Base-by-base conservation (phyloP, 169 alveolate species). In the Plasmodium sp. region DNA sequence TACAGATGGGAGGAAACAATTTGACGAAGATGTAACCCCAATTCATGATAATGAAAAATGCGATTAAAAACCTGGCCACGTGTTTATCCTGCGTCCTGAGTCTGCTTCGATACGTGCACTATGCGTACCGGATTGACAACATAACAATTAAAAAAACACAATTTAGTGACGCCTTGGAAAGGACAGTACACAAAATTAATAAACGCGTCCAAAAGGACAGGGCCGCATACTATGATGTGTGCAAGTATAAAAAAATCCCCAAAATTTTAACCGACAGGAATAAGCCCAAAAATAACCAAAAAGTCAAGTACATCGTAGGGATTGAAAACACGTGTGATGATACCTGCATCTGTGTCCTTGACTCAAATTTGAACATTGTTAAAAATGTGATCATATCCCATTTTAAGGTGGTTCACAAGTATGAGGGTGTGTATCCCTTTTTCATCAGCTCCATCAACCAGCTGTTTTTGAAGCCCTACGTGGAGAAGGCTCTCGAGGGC, bases 321-420 rank as follows among this genome's bases (percentile, higher is more conserved):
- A 88, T 88, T 58, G 94, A 88, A 88, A 88, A 88, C 41, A 88
- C 94, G 1, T 88, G 94, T 80, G 94, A 88, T 88, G 94, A 88
- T 74, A 88, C 94, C 18, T 88, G 94, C 34, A 67, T 88, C 22
- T 79, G 94, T 67, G 31, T 88, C 34, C 81, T 88, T 67, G 94
- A 88, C 82, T 79, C 90, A 7, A 27, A 88, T 12, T 81, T 88
- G 43, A 79, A 81, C n/a, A 88, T 88, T 56, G 73, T 88, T 62
- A 88, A 58, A 80, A 79, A 88, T 81, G 82, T 88, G 22, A 80
- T 88, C 16, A 88, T 88, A 22, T 88, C 94, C 7, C 94, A 88
- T 54, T 88, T 18, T 80, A 88, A 88, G 74, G 80, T 88, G 34
- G 94, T 88, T 79, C 94, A 88, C 58, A 80, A 81, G 18, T 88